Conservation (phyloP, 495 filamentous ascomycete species). For the Aspergillus taichungensis region DNA sequence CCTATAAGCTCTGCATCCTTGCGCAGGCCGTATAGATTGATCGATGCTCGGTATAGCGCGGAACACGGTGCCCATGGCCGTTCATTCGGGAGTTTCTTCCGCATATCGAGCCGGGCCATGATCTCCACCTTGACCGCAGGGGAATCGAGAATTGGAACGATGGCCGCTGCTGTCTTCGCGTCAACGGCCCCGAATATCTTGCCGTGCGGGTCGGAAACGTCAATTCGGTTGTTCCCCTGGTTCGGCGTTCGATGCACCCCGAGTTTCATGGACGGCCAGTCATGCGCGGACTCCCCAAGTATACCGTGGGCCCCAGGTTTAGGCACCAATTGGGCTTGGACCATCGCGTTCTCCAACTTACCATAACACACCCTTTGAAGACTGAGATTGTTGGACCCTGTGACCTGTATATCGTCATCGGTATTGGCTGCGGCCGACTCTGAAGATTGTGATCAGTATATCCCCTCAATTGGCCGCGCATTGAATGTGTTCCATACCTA, state of each 20-base stretch:
- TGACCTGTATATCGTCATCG: constrained; percentile 39
- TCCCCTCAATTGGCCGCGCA: no score
- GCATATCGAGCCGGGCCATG: constrained; percentile 54
- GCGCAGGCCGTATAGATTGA: constrained; percentile 75
- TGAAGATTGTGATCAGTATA: constrained; percentile 4
- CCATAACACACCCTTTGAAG: constrained; percentile 77
- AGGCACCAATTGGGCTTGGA: constrained; percentile 62
- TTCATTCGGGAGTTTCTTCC: constrained; percentile 49
- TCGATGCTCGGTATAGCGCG: constrained; percentile 44
- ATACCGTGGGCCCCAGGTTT: constrained; percentile 49
- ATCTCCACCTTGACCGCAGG: constrained; percentile 51
- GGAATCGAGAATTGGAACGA: constrained; percentile 64
- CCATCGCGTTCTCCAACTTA: constrained; percentile 56
- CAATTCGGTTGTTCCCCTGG: constrained; percentile 49
- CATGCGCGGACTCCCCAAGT: constrained; percentile 19
- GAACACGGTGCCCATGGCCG: constrained; percentile 45
- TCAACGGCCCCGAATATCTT: constrained; percentile 70
- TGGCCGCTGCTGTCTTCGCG: constrained; percentile 51
- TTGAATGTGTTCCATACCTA: constrained; percentile 25
- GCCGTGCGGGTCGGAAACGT: constrained; percentile 60
- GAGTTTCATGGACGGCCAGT: constrained; percentile 70
- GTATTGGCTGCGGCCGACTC: constrained; percentile 19
- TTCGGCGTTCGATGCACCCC: constrained; percentile 46
- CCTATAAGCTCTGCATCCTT: constrained; percentile 56
- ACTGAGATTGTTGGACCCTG: constrained; percentile 34